Base-by-base conservation (phyloP, 2,329 filamentous ascomycete genomes). In the Iodosphaeria phyllophila region DNA sequence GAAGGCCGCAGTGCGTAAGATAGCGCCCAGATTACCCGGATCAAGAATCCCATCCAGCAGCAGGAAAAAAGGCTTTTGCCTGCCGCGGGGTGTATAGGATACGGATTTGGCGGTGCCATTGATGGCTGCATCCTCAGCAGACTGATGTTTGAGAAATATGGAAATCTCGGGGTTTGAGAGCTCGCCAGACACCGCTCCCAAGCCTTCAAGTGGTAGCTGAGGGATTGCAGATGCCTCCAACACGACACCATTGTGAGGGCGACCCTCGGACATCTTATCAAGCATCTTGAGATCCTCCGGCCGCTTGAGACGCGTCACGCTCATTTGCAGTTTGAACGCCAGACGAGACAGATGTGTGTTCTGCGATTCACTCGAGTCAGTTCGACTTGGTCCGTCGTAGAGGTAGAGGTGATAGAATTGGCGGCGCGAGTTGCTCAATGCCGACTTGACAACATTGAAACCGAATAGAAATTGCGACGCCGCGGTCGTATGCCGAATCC, bases 381-480 rank as follows among this genome's bases (percentile, higher is more conserved):
- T n/a, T n/a, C n/a, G n/a, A n/a, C n/a, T n/a, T n/a, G n/a, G n/a
- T 8, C 64, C 62, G 23, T 55, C 58, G 41, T 76, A 74, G 8
- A 92, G 55, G 45, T 95, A 92, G 4, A 98, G 61, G 27, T 72
- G 77, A 54, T 93, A 92, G 3, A 92, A 51, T 39, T 78, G 71
- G 29, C 89, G 71, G 17, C 69, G 61, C 8, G 57, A 57, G 23
- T 51, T 44, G 35, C 62, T 69, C 12, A 98, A 54, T 0, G 83
- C 84, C 12, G 84, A 77, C 32, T 76, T 62, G 13, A 95, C 80
- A 2, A 79, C 71, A 3, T 76, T 78, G 22, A 65, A 67, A 5
- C 89, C 89, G 43, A 92, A 95, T 3, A 98, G 57, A 38, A 93
- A 95, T 32, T 92, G 76, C 0, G 84, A 92, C 5, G 80, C 79